A percentile compares a stretch with the other conserved stretches of the same genome.
These are phyloP conservation scores for Plasmodium knowlesi DNA, from an alignment of 169 alveolate species.

Conservation along the genomic window DNA sequence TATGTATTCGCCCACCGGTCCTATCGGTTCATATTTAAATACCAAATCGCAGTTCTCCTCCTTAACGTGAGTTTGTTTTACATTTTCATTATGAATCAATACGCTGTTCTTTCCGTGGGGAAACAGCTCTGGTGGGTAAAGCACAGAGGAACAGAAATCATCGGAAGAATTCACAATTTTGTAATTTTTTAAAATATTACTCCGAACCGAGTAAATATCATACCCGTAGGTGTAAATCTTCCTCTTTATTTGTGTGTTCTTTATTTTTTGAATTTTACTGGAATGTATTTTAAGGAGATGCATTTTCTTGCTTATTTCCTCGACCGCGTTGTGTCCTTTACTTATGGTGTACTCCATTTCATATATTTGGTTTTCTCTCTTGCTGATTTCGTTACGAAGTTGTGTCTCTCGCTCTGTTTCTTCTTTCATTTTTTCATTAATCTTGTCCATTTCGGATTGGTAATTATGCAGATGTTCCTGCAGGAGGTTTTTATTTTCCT, in stretches of 20 bases:
- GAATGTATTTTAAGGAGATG: slow-evolving; percentile 6
- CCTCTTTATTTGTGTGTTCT: slow-evolving; percentile 33
- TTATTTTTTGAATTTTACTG: slow-evolving; percentile 38
- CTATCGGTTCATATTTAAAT: slow-evolving; percentile 67
- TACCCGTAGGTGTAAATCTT: slow-evolving; percentile 69
- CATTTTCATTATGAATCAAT: background rate
- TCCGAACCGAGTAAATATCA: slow-evolving; percentile 39
- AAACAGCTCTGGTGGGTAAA: background rate
- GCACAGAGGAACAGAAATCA: background rate
- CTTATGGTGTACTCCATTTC: slow-evolving; percentile 37
- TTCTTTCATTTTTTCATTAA: slow-evolving; percentile 28
- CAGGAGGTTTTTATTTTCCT: slow-evolving; percentile 41
- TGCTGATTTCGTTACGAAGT: slow-evolving; percentile 17
- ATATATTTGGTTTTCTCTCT: slow-evolving; percentile 41
- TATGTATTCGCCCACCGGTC: slow-evolving; percentile 71
- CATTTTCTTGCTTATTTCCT: slow-evolving; percentile 18
- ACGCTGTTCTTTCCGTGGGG: background rate
- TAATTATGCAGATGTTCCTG: slow-evolving; percentile 38
- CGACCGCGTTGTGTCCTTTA: background rate
- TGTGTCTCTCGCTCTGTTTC: slow-evolving; percentile 25
- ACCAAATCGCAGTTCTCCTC: background rate
- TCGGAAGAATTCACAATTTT: background rate
- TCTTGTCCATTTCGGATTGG: background rate
- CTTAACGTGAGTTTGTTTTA: background rate
- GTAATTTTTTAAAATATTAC: slow-evolving; percentile 14